Base-by-base conservation (phyloP, 257 asterid genomes). In the Salvia miltiorrhiza region DNA sequence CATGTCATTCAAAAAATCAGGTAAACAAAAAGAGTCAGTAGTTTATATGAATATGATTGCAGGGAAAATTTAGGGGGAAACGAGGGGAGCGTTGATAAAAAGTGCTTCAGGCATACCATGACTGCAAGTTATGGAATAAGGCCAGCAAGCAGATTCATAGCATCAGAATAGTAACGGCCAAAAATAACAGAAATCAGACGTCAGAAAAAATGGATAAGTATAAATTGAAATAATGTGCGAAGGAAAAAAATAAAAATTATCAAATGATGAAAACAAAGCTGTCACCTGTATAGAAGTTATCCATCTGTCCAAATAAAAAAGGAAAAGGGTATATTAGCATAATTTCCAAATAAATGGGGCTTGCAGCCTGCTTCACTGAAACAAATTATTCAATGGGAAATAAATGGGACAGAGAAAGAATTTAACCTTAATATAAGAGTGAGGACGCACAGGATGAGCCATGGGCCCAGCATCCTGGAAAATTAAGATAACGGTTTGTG, bases 361-460 rank as follows among this genome's bases (percentile, higher is more conserved):
- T 63, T 21, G 23, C 10, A 59, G 67, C 37, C 10, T 16, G 26
- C 69, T 33, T 35, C 30, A 35, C 33, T 0, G 16, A 39, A 17
- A 39, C 62, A 37, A 17, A 48, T 58, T 19, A 40, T 64, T 32
- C 12, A 45, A 61, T 35, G 55, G 37, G 72, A 62, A 56, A 44
- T 7, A 17, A 40, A 39, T n/a, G 19, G 33, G 32, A 48, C 58
- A 50, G 63, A 35, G 57, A 67, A 52, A 53, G 73, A 5, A 57
- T 33, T 56, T 61, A 39, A 68, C 96, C 97, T 88, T 86, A 68
- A 88, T 90, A 56, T 88, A 90, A 67, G 94, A 85, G 77, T 88
- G 94, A 64, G 97, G 96, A 6, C 94, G 84, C 33, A 90, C 90
- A 13, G 97, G 97, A 85, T 90, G 97, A 81, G 95, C 96, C 94